Evolutionary conservation across 768 basidiomycete genomes (phyloP).

Genomic region (Boletus eberwhitei): DNA sequence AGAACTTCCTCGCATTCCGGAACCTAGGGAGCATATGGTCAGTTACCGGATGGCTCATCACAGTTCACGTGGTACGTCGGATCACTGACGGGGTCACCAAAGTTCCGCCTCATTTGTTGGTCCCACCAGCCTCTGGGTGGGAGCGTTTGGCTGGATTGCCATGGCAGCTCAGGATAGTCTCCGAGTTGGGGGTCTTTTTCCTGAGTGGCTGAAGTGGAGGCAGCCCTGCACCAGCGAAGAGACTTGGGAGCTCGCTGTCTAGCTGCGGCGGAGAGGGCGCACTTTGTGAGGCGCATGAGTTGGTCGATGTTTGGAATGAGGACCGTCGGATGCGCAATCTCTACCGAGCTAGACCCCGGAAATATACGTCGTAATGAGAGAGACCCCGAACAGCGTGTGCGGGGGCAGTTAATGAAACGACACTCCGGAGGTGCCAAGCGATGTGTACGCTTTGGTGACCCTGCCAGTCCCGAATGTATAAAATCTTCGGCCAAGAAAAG

Average conservation of each 20-base stretch:
- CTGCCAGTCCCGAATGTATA: conserved; percentile 18
- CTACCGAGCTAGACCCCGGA: conserved; percentile 22
- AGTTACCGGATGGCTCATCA: conserved; percentile 6
- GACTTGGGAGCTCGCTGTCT: conserved; percentile 1
- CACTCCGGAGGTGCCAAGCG: conserved; percentile 13
- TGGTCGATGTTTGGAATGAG: conserved; percentile 16
- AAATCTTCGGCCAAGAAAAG: conserved; percentile 7
- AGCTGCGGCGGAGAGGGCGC: conserved; percentile 6
- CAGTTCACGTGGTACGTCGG: conserved; percentile 4
- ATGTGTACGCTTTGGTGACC: conserved; percentile 18
- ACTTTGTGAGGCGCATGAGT: conserved; percentile 14
- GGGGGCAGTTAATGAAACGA: conserved; percentile 5
- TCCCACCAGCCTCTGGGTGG: conserved; percentile 75
- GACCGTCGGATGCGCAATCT: neutral
- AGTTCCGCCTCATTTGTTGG: conserved; percentile 70
- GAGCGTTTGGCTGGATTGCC: conserved; percentile 60
- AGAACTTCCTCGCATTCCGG: conserved; percentile 78
- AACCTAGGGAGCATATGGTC: conserved; percentile 43
- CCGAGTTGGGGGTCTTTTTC: conserved; percentile 64
- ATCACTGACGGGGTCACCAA: conserved; percentile 67
- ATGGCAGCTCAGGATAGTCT: conserved; percentile 72
- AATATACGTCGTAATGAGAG: neutral
- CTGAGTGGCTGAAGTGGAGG: conserved; percentile 17
- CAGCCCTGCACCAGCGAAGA: conserved; percentile 5
- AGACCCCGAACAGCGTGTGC: conserved; percentile 22